Conservation (phyloP, 257 asterid species). For the Nyctanthes arbortristis region DNA sequence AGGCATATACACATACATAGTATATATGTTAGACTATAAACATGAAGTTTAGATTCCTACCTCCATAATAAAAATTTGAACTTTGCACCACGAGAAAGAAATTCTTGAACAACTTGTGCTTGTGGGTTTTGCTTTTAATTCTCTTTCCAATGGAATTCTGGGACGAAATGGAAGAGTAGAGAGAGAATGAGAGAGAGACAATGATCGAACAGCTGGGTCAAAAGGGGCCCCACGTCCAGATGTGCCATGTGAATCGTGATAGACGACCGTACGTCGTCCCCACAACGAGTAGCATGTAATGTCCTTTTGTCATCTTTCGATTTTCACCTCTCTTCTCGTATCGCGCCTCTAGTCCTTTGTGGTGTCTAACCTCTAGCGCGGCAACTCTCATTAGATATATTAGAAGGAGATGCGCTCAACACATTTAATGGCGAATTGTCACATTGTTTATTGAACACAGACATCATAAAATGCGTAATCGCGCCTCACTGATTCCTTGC, state of each 20-base stretch:
- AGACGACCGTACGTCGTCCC: background rate
- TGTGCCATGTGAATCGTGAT: slow-evolving; percentile 22
- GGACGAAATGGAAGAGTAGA: no score
- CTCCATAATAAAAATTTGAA: slow-evolving; percentile 23
- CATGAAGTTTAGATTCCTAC: slow-evolving; percentile 16
- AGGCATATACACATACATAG: background rate
- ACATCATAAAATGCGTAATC: no score
- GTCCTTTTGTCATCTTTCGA: no score
- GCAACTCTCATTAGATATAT: no score
- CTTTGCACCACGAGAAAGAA: background rate
- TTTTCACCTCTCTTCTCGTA: no score
- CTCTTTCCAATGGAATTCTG: slow-evolving; percentile 13
- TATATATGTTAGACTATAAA: background rate
- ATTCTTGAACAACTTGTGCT: slow-evolving; percentile 8
- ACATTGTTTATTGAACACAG: no score
- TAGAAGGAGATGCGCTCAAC: no score
- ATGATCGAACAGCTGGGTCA: background rate
- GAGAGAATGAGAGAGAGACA: slow-evolving; percentile 18
- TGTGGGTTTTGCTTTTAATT: background rate
- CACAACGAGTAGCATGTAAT: no score
- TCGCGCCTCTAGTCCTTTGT: no score
- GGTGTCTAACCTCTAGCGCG: no score
- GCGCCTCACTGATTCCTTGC: no score
- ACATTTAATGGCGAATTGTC: no score
- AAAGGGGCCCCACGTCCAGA: slow-evolving; percentile 22